Conservation (phyloP, 73 alveolate species). For the Chromera velia region DNA sequence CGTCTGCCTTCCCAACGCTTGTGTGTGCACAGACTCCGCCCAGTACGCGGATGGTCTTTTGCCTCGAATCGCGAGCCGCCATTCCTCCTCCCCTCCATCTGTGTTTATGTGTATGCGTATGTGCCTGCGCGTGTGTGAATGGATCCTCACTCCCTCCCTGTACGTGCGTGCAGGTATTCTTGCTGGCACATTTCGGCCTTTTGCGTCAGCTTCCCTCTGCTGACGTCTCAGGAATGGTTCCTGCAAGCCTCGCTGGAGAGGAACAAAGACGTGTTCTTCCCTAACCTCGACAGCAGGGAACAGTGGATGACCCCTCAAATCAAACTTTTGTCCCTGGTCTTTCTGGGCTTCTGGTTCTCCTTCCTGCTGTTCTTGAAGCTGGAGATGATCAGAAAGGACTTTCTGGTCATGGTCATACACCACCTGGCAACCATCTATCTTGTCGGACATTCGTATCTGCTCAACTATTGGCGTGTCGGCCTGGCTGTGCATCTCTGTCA, state of each 20-base stretch:
- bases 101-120: too few relatives aligned
- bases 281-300: neutral
- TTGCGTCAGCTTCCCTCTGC: too few relatives aligned
- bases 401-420: neutral
- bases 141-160: too few relatives aligned
- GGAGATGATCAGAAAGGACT: neutral
- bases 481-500: neutral
- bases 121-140: too few relatives aligned
- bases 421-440: neutral
- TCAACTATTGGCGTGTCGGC: neutral
- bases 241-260: neutral
- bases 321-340: neutral
- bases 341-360: neutral
- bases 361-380: neutral
- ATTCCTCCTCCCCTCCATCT: neutral
- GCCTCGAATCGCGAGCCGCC: neutral
- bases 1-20: too few relatives aligned
- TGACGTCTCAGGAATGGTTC: neutral
- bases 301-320: neutral
- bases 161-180: neutral
- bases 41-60: too few relatives aligned
- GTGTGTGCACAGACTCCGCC: too few relatives aligned
- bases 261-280: neutral
- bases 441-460: neutral
- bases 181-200: neutral